phyloP scores from a whole-genome alignment of 129 eudicot genomes.

The Apium graveolens region DNA sequence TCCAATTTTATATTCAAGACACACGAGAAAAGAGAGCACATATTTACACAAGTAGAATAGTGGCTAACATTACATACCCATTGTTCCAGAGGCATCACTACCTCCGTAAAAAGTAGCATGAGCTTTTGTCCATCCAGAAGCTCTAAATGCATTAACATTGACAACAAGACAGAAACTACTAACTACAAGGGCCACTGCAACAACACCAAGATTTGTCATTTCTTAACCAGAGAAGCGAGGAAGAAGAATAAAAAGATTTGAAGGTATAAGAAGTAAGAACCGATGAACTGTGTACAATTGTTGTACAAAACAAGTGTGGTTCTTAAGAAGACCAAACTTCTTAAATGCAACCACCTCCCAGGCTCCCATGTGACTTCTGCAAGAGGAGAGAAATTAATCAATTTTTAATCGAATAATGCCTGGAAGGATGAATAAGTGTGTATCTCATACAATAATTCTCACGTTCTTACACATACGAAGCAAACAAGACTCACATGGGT shows the following conservation, averaged over 20 bases:
- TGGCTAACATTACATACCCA: constrained; percentile 18
- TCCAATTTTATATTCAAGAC: not conserved
- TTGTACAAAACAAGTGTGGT: constrained; percentile 15
- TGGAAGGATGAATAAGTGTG: constrained; percentile 20
- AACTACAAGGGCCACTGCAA: constrained; percentile 11
- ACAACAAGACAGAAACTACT: constrained; percentile 20
- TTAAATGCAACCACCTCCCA: constrained; percentile 46
- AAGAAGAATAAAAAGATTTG: not conserved
- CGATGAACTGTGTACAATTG: constrained; percentile 15
- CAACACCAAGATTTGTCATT: constrained; percentile 25
- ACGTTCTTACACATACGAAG: constrained; percentile 20
- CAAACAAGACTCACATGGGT: constrained; percentile 17
- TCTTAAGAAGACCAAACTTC: constrained; percentile 27
- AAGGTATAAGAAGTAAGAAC: constrained; percentile 1
- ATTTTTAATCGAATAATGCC: constrained; percentile 15
- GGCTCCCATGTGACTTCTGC: constrained; percentile 60
- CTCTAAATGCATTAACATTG: constrained; percentile 34
- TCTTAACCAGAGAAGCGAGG: constrained; percentile 6
- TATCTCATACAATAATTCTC: constrained; percentile 39
- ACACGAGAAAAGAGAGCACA: not conserved
- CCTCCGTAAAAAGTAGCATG: constrained; percentile 97
- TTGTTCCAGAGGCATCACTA: constrained; percentile 88
- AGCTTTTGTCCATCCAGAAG: constrained; percentile 57
- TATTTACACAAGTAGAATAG: not conserved
- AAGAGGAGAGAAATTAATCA: not conserved